These are phyloP conservation scores for Vitis cinerea DNA, from an alignment of 164 flowering plant genomes.

Conservation along the genomic window DNA sequence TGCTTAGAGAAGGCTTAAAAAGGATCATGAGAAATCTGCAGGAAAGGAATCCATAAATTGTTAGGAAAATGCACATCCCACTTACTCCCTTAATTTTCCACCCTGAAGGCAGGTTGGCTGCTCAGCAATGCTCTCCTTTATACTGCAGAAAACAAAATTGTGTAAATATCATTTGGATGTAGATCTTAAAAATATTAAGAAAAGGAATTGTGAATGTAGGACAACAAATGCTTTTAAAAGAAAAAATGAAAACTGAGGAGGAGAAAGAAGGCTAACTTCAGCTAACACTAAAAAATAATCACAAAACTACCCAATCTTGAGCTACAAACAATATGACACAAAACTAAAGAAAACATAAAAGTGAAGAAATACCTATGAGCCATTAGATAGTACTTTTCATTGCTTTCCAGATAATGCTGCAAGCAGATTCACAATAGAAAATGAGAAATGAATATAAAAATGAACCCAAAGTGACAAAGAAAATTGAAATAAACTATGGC, in stretches of 20 bases:
- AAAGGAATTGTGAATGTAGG: neutral
- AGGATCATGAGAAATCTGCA: neutral
- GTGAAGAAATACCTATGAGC: conserved; percentile 79
- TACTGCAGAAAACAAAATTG: conserved; percentile 47
- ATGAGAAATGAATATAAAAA: neutral
- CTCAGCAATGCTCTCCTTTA: conserved; percentile 82
- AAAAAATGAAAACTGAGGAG: neutral
- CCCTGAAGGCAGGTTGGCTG: conserved; percentile 81
- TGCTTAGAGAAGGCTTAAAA: no score
- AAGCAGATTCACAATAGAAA: conserved; percentile 16
- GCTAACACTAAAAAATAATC: neutral
- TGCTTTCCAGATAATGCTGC: conserved; percentile 99
- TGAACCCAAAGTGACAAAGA: neutral
- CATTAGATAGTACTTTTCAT: conserved; percentile 94
- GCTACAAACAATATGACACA: neutral
- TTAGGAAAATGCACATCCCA: conserved; percentile 15
- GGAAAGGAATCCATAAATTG: neutral
- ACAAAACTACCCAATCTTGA: neutral
- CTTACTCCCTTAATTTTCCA: conserved; percentile 97
- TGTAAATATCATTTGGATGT: neutral
- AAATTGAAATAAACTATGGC: no score
- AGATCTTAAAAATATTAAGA: neutral
- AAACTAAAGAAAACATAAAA: neutral
- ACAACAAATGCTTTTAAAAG: neutral
- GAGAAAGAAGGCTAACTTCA: neutral